These are phyloP conservation scores for Dendrostoma leiphaemia DNA, from an alignment of 2,329 filamentous ascomycete species.

Conservation along the genomic window DNA sequence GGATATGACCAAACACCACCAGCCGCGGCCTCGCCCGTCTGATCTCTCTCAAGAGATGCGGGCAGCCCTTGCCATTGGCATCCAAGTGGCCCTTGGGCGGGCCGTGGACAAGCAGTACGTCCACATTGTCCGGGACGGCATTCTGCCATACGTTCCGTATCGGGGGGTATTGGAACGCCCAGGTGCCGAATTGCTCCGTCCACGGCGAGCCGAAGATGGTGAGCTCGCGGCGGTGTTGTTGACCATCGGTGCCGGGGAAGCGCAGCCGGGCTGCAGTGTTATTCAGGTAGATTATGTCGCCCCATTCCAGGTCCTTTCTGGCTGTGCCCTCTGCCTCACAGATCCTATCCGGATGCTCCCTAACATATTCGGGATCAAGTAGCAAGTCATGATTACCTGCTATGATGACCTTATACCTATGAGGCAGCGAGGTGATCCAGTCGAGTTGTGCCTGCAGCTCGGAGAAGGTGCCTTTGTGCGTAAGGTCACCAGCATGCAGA, in stretches of 20 bases:
- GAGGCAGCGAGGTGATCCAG: slow-evolving; percentile 29
- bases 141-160: background rate
- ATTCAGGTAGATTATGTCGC: slow-evolving; percentile 3
- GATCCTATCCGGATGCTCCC: background rate
- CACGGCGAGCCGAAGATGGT: slow-evolving; percentile 1
- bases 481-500: slow-evolving; percentile 36
- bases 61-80: background rate
- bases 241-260: background rate
- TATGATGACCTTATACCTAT: slow-evolving; percentile 30
- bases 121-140: background rate
- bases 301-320: slow-evolving; percentile 5
- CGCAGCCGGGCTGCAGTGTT: background rate
- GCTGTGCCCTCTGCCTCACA: background rate
- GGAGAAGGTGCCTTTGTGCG: slow-evolving; percentile 29
- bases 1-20: slow-evolving; percentile 5
- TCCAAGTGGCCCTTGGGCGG: slow-evolving; percentile 5
- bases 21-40: background rate
- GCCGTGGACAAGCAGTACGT: slow-evolving; percentile 3
- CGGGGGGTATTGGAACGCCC: slow-evolving; percentile 8
- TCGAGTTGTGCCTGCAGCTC: slow-evolving; percentile 30
- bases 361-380: slow-evolving; percentile 6
- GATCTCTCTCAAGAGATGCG: background rate
- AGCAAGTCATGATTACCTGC: slow-evolving; percentile 33
- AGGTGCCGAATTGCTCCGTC: slow-evolving; percentile 9
- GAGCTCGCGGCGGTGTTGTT: background rate